phyloP scores from a whole-genome alignment of 2,329 filamentous ascomycete species.

The Diplodia mutila region DNA sequence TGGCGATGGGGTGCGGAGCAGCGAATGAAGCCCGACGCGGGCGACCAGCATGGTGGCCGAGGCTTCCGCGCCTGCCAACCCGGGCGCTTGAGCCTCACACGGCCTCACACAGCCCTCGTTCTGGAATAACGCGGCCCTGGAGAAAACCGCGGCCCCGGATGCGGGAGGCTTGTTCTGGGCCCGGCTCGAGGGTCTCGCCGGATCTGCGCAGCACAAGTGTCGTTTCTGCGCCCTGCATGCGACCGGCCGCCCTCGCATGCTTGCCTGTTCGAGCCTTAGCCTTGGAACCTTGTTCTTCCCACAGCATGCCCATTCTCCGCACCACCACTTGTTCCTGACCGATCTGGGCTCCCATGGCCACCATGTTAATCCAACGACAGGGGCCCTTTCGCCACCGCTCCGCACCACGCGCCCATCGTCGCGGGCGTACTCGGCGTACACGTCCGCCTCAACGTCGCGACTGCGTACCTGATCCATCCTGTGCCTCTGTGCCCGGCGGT shows the following conservation, averaged over 20 bases:
- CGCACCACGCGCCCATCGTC: not conserved
- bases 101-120: slow-evolving; percentile 1
- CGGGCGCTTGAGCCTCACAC: slow-evolving; percentile 14
- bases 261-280: slow-evolving; percentile 13
- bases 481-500: not conserved
- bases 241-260: not conserved
- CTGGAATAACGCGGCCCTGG: slow-evolving; percentile 2
- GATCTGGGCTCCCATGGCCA: not conserved
- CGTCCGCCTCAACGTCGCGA: not conserved
- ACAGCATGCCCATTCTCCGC: not conserved
- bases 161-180: not conserved
- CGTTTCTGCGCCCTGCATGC: slow-evolving; percentile 2
- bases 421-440: too few species aligned
- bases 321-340: too few species aligned
- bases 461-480: slow-evolving; percentile 11
- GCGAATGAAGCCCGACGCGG: not conserved
- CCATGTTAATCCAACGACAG: not conserved
- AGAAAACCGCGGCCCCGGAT: slow-evolving; percentile 4
- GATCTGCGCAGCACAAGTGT: slow-evolving; percentile 9
- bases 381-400: slow-evolving; percentile 15
- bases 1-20: slow-evolving; percentile 4
- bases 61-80: not conserved
- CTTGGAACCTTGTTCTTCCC: slow-evolving; percentile 5
- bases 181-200: not conserved
- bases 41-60: not conserved